Conservation (phyloP, 1,139 yeast species). For the Pichia sp. region DNA sequence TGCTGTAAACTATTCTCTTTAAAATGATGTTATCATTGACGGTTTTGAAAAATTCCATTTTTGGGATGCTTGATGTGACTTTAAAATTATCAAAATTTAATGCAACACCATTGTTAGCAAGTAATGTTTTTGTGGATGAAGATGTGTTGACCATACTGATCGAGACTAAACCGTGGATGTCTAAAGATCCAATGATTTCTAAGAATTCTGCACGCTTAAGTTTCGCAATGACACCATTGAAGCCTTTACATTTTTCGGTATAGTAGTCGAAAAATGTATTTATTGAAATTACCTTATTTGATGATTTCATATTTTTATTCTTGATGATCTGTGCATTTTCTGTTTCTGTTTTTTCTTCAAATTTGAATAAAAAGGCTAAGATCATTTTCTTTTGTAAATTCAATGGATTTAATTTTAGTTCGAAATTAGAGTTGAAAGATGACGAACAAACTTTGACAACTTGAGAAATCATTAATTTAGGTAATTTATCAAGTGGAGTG, state of each 20-base stretch:
- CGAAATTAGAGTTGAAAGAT: constrained; percentile 70
- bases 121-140: constrained; percentile 7
- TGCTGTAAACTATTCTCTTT: constrained; percentile 27
- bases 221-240: constrained; percentile 47
- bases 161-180: constrained; percentile 39
- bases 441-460: constrained; percentile 76
- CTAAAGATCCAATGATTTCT: constrained; percentile 76
- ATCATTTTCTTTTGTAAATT: constrained; percentile 82
- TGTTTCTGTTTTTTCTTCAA: constrained; percentile 36
- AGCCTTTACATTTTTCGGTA: constrained; percentile 43
- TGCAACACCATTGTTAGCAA: constrained; percentile 10
- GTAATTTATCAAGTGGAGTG: constrained; percentile 39
- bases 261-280: constrained; percentile 63
- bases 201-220: constrained; percentile 73
- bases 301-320: constrained; percentile 20
- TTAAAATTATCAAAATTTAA: constrained; percentile 37
- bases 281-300: constrained; percentile 35
- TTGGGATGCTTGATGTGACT: constrained; percentile 38
- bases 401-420: constrained; percentile 50
- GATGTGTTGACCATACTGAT: constrained; percentile 10
- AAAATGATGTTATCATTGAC: constrained; percentile 40
- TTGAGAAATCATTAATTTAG: constrained; percentile 72
- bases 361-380: constrained; percentile 56
- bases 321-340: constrained; percentile 25
- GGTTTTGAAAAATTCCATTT: constrained; percentile 40